Conservation (phyloP, 768 basidiomycete genomes). For the Naganishia randhawae region DNA sequence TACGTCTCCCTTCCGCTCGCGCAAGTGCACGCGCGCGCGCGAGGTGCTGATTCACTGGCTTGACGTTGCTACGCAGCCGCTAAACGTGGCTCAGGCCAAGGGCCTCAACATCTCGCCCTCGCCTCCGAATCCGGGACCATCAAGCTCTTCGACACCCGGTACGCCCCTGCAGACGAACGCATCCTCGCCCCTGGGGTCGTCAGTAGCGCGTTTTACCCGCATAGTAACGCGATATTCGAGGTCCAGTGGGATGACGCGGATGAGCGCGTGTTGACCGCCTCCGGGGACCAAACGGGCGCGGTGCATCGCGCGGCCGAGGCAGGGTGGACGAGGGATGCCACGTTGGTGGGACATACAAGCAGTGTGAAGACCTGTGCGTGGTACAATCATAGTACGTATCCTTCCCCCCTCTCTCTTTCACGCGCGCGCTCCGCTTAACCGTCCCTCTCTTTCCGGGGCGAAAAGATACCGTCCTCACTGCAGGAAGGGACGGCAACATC, state of each 20-base stretch:
- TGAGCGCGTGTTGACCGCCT: constrained; percentile 38
- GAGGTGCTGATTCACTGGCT: not conserved
- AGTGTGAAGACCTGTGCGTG: constrained; percentile 45
- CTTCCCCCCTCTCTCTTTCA: not conserved
- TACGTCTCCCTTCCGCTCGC: constrained; percentile 13
- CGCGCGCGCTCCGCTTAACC: not conserved
- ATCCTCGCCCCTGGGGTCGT: not conserved
- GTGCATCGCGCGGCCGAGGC: not conserved
- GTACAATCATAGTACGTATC: constrained; percentile 37
- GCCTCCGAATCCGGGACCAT: constrained; percentile 10
- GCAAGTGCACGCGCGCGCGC: not conserved
- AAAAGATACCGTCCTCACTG: constrained; percentile 37
- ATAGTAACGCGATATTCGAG: constrained; percentile 48
- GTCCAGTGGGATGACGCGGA: constrained; percentile 46
- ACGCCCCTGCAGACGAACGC: not conserved
- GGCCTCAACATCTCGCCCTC: not conserved
- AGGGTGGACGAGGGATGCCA: constrained; percentile 26
- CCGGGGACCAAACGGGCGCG: constrained; percentile 37
- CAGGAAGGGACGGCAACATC: constrained; percentile 48
- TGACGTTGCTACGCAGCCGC: not conserved
- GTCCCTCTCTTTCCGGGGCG: no score
- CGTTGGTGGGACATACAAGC: constrained; percentile 42
- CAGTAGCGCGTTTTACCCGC: constrained; percentile 21
- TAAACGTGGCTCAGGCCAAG: not conserved
- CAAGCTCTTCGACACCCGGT: constrained; percentile 4